These are phyloP conservation scores for Limnanthes douglasii DNA, from an alignment of 345 rosid genomes.

Conservation along the genomic window DNA sequence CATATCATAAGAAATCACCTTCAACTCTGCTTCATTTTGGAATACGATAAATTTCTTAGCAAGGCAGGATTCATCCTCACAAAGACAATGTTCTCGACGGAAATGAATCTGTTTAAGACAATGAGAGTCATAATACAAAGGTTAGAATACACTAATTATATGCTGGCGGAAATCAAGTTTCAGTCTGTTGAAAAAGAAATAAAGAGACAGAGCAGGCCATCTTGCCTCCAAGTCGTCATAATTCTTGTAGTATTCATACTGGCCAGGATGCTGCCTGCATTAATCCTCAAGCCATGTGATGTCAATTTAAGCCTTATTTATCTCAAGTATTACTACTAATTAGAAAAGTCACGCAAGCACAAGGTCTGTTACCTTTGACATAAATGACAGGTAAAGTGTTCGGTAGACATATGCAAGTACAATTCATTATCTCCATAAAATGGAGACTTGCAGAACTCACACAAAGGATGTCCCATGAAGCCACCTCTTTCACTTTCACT, in stretches of 20 bases:
- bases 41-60: conserved; percentile 81
- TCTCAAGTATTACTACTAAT: too few relatives aligned
- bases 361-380: conserved; percentile 99
- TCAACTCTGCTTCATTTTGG: conserved; percentile 74
- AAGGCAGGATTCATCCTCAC: conserved; percentile 94
- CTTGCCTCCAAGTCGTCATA: conserved; percentile 95
- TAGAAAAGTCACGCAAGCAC: too few relatives aligned
- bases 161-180: too few relatives aligned
- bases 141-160: too few relatives aligned
- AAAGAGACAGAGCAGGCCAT: too few relatives aligned
- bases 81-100: conserved; percentile 73
- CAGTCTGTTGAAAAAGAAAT: too few relatives aligned
- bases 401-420: conserved; percentile 83
- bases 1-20: too few relatives aligned
- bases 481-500: conserved; percentile 97
- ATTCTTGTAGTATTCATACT: conserved; percentile 70
- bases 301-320: too few relatives aligned
- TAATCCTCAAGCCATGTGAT: too few relatives aligned
- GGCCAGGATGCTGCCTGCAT: conserved; percentile 85
- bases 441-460: conserved; percentile 78
- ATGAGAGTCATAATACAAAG: too few relatives aligned
- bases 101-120: too few relatives aligned
- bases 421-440: conserved; percentile 93
- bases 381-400: conserved; percentile 82
- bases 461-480: conserved; percentile 81